These are phyloP conservation scores for Irpex sp. DNA, from an alignment of 1,284 basidiomycete genomes.

Conservation along the genomic window DNA sequence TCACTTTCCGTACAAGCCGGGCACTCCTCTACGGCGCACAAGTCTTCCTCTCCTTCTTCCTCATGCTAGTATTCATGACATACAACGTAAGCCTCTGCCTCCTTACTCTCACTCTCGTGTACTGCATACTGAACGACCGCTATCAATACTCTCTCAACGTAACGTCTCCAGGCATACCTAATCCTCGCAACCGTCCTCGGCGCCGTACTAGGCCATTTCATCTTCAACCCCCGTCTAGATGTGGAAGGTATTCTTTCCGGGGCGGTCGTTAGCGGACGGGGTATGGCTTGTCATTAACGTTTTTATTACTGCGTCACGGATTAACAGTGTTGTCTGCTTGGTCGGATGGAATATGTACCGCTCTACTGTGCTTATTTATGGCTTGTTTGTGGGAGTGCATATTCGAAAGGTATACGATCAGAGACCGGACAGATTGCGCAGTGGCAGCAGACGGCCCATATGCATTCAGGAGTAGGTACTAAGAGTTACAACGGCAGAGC, in stretches of 20 bases:
- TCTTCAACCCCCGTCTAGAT: slow-evolving; percentile 58
- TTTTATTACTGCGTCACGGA: neutral
- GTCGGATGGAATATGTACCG: neutral
- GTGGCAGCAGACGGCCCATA: no score
- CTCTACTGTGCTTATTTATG: neutral
- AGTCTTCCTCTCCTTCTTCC: slow-evolving; percentile 76
- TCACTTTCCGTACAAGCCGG: slow-evolving; percentile 45
- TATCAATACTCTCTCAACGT: no score
- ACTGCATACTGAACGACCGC: neutral
- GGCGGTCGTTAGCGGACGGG: slow-evolving; percentile 37
- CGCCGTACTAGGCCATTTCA: slow-evolving; percentile 66
- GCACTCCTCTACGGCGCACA: slow-evolving; percentile 61
- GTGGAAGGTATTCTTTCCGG: slow-evolving; percentile 49
- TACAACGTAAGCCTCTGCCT: slow-evolving; percentile 58
- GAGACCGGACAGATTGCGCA: no score
- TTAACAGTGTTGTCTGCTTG: neutral
- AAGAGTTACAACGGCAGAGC: no score
- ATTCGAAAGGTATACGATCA: no score
- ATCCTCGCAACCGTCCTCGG: slow-evolving; percentile 70
- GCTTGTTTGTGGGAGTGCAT: no score
- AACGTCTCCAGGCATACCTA: slow-evolving; percentile 80
- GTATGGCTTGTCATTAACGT: slow-evolving; percentile 52
- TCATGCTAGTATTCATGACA: slow-evolving; percentile 87
- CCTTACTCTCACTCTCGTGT: slow-evolving; percentile 15
- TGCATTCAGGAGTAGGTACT: no score